phyloP scores from a whole-genome alignment of 2,329 filamentous ascomycete species.

The Paramyrothecium roridum region DNA sequence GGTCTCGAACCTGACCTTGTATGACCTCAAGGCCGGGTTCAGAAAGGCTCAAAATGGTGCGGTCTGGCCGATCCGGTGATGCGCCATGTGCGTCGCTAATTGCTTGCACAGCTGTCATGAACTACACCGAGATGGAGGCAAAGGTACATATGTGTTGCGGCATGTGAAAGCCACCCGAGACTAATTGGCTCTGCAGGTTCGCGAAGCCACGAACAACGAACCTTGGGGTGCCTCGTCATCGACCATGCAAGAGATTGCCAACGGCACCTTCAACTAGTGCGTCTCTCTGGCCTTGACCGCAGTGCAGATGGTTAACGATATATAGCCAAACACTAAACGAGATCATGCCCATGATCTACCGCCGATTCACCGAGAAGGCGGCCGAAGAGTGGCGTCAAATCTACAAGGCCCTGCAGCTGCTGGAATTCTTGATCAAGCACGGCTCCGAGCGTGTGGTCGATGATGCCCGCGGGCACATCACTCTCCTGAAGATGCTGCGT shows the following conservation, averaged over 20 bases:
- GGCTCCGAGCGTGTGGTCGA: slow-evolving; percentile 97
- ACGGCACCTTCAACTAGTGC: slow-evolving; percentile 97
- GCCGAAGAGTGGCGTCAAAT: slow-evolving; percentile 99
- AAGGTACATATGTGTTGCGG: slow-evolving; percentile 41
- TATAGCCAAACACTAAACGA: slow-evolving; percentile 90
- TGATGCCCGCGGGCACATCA: slow-evolving; percentile 91
- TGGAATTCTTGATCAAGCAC: slow-evolving; percentile 97
- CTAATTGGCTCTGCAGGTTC: slow-evolving; percentile 56
- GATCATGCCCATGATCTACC: slow-evolving; percentile 99
- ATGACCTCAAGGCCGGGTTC: slow-evolving; percentile 92
- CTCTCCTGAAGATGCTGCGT: slow-evolving; percentile 94
- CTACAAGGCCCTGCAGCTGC: slow-evolving; percentile 94
- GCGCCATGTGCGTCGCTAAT: slow-evolving; percentile 22
- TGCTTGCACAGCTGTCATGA: slow-evolving; percentile 77
- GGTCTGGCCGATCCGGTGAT: slow-evolving; percentile 4
- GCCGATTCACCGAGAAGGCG: slow-evolving; percentile 95
- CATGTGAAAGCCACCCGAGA: slow-evolving; percentile 10
- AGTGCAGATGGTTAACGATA: slow-evolving; percentile 12
- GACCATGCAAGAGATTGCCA: slow-evolving; percentile 96
- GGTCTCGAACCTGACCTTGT: slow-evolving; percentile 88
- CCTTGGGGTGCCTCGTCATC: slow-evolving; percentile 87
- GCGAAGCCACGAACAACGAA: slow-evolving; percentile 98
- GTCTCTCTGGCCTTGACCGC: slow-evolving; percentile 11
- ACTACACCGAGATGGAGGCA: slow-evolving; percentile 91
- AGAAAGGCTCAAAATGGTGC: slow-evolving; percentile 96